Conservation (phyloP, 768 basidiomycete genomes). For the Vararia minispora region DNA sequence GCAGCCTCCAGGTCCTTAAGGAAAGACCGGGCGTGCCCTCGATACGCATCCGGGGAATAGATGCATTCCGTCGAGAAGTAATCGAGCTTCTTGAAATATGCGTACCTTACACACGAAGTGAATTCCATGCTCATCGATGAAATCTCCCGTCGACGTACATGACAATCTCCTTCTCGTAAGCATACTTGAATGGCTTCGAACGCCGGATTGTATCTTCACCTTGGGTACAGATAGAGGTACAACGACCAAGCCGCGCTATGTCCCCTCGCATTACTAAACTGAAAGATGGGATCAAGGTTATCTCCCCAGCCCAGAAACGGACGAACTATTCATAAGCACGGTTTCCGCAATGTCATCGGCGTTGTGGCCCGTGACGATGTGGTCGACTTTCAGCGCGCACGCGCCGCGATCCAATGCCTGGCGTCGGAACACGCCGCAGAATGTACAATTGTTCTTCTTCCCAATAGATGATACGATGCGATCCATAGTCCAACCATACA, state of each 20-base stretch:
- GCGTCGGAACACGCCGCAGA: conserved; percentile 94
- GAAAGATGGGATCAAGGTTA: conserved; percentile 1
- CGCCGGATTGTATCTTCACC: conserved; percentile 95
- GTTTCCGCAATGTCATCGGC: conserved; percentile 99
- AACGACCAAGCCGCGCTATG: conserved; percentile 86
- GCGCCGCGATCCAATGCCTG: conserved; percentile 97
- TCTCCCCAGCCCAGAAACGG: conserved; percentile 1
- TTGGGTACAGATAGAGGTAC: conserved; percentile 90
- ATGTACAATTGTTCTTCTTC: conserved; percentile 97
- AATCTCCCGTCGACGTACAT: conserved; percentile 78
- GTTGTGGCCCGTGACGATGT: conserved; percentile 98
- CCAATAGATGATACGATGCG: conserved; percentile 90
- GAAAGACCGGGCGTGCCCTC: conserved; percentile 89
- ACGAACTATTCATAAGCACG: conserved; percentile 94
- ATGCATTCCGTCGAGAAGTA: conserved; percentile 99
- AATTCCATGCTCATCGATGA: too few species aligned
- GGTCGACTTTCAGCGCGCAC: conserved; percentile 77
- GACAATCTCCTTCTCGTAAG: conserved; percentile 99
- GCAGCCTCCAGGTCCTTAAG: conserved; percentile 94
- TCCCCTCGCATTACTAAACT: conserved; percentile 90
- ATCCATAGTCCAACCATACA: conserved; percentile 99
- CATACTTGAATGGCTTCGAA: conserved; percentile 99
- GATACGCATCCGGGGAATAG: conserved; percentile 97
- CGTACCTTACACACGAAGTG: too few species aligned
- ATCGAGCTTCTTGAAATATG: conserved; percentile 97